phyloP scores from a whole-genome alignment of 169 alveolate species.

The Cryptosporidium parvum region DNA sequence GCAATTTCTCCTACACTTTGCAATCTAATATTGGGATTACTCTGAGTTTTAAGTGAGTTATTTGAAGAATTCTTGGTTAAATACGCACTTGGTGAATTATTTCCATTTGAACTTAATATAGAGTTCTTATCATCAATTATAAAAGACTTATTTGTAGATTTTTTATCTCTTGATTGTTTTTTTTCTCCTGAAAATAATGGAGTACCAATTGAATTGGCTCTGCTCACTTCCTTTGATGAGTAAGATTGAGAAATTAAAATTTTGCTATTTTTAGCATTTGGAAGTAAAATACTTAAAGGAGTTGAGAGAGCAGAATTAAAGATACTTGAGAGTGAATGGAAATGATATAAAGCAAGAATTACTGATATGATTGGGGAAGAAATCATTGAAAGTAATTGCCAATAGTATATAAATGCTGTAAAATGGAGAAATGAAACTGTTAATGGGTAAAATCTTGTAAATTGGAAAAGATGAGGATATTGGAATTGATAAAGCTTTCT shows the following conservation, averaged over 20 bases:
- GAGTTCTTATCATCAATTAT: slow-evolving; percentile 10
- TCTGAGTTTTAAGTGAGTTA: not conserved
- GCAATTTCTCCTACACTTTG: not conserved
- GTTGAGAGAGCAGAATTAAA: slow-evolving; percentile 51
- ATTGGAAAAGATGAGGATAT: slow-evolving; percentile 54
- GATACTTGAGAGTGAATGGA: slow-evolving; percentile 7
- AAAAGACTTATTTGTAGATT: not conserved
- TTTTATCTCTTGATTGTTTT: not conserved
- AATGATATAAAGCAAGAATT: slow-evolving; percentile 48
- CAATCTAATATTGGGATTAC: not conserved
- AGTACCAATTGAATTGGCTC: slow-evolving; percentile 25
- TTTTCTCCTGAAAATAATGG: not conserved
- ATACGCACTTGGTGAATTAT: not conserved
- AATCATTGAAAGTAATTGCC: slow-evolving; percentile 69
- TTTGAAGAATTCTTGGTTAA: not conserved
- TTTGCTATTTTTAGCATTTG: slow-evolving; percentile 63
- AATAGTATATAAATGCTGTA: slow-evolving; percentile 36
- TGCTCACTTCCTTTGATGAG: slow-evolving; percentile 35
- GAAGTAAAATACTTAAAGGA: slow-evolving; percentile 46
- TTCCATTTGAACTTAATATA: not conserved
- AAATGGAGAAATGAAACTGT: slow-evolving; percentile 30
- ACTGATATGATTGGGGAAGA: slow-evolving; percentile 37
- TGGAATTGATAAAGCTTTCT: slow-evolving; percentile 58
- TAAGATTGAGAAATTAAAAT: slow-evolving; percentile 39
- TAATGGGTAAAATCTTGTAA: slow-evolving; percentile 54